Percentiles rank a stretch among this genome's conserved stretches.
phyloP scores from a whole-genome alignment of 257 asterid genomes.

The Nicotiana benthamiana region DNA sequence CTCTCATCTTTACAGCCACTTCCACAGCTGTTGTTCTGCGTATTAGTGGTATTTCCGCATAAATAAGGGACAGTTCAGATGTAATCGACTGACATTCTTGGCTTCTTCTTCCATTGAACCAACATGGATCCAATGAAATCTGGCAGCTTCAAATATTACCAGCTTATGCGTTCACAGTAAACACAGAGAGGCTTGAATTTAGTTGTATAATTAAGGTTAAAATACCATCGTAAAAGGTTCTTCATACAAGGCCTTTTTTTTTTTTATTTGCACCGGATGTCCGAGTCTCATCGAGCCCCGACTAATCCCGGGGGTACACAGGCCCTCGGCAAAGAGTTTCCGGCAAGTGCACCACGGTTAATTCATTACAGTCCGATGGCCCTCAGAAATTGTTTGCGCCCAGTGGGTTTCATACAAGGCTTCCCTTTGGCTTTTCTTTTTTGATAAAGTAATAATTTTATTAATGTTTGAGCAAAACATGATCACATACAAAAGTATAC shows the following conservation, averaged over 20 bases:
- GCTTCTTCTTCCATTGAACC: background rate
- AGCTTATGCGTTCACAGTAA: background rate
- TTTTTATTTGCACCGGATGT: too few species aligned
- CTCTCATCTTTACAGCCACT: background rate
- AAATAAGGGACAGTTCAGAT: background rate
- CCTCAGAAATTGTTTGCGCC: too few species aligned
- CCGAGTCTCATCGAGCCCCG: too few species aligned
- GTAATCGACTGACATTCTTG: background rate
- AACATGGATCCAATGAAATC: background rate
- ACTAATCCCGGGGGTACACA: too few species aligned
- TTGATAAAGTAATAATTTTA: too few species aligned
- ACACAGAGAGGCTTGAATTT: background rate
- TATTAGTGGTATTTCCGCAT: background rate
- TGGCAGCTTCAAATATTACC: background rate
- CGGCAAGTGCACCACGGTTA: too few species aligned
- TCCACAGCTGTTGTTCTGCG: background rate
- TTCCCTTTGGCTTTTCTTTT: too few species aligned
- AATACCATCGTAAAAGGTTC: background rate
- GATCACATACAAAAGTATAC: too few species aligned
- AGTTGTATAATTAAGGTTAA: background rate
- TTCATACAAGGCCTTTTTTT: background rate
- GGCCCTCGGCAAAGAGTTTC: too few species aligned
- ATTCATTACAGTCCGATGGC: too few species aligned
- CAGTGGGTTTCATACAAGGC: background rate
- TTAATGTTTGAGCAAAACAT: too few species aligned